These are phyloP conservation scores for Coemansia sp. DNA, from an alignment of 192 early-diverging fungal species.

Conservation along the genomic window DNA sequence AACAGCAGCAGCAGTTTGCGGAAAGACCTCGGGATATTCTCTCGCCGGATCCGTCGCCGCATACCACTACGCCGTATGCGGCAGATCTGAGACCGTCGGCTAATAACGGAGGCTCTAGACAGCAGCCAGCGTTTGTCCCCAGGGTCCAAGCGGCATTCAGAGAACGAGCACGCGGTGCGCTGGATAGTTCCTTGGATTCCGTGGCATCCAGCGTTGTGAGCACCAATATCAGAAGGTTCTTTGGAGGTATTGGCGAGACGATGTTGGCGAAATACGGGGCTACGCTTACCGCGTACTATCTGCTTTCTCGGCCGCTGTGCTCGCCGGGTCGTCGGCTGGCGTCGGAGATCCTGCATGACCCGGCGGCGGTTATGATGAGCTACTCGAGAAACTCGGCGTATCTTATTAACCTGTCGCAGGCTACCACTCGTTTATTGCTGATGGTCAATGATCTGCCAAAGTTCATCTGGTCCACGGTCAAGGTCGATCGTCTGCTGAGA, in stretches of 20 bases:
- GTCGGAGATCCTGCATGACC: constrained; percentile 38
- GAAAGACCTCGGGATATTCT: constrained; percentile 1
- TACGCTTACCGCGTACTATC: constrained; percentile 67
- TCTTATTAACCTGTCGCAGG: constrained; percentile 73
- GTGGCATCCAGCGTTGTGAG: constrained; percentile 36
- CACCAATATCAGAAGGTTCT: constrained; percentile 45
- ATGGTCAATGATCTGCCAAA: constrained; percentile 90
- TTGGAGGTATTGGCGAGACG: constrained; percentile 58
- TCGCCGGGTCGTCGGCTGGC: constrained; percentile 35
- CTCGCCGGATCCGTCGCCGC: constrained; percentile 19
- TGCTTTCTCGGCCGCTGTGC: constrained; percentile 86
- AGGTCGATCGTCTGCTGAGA: constrained; percentile 42
- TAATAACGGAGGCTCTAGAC: background rate
- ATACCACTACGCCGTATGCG: constrained; percentile 15
- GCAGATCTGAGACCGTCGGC: constrained; percentile 2
- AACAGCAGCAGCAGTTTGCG: constrained; percentile 8
- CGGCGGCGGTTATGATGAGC: constrained; percentile 56
- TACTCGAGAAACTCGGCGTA: constrained; percentile 76
- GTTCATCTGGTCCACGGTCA: constrained; percentile 85
- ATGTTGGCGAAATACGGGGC: constrained; percentile 97
- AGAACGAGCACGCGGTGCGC: constrained; percentile 23
- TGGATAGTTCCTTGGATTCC: constrained; percentile 27
- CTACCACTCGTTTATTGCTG: constrained; percentile 79
- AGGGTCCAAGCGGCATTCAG: constrained; percentile 44
- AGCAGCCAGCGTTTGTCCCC: constrained; percentile 25